Evolutionary conservation across 1,284 basidiomycete genomes (phyloP).

Genomic region (Fomitiporia mediterranea): DNA sequence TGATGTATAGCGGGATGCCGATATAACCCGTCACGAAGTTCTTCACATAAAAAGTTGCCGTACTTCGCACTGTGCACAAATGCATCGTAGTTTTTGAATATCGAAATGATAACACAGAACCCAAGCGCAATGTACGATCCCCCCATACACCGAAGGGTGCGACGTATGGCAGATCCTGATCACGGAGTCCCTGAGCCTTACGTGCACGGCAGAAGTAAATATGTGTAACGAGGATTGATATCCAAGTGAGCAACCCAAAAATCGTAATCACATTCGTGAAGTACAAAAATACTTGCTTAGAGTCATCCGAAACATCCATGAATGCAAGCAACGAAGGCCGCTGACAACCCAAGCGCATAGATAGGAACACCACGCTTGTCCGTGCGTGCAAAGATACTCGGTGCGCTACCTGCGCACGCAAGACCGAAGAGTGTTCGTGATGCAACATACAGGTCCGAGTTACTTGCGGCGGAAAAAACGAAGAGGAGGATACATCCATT

Average conservation of each 20-base stretch:
- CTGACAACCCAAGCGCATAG: conserved; percentile 45
- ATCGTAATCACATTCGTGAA: conserved; percentile 68
- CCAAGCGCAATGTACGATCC: conserved; percentile 60
- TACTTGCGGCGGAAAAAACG: conserved; percentile 23
- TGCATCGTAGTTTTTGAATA: conserved; percentile 71
- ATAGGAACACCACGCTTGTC: conserved; percentile 38
- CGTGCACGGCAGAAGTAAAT: conserved; percentile 36
- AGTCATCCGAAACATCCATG: conserved; percentile 46
- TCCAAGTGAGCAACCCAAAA: conserved; percentile 71
- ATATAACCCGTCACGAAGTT: conserved; percentile 17
- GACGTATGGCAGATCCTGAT: conserved; percentile 63
- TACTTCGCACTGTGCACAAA: conserved; percentile 27
- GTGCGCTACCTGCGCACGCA: conserved; percentile 46
- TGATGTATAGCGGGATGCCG: conserved; percentile 15
- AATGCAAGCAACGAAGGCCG: conserved; percentile 54
- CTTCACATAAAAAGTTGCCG: conserved; percentile 13
- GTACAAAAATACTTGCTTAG: conserved; percentile 55
- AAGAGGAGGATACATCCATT: conserved; percentile 34
- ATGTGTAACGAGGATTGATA: conserved; percentile 65
- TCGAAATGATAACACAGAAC: conserved; percentile 52
- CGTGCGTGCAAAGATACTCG: conserved; percentile 42
- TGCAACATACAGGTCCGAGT: conserved; percentile 24
- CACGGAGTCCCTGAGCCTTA: conserved; percentile 54
- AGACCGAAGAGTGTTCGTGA: conserved; percentile 46
- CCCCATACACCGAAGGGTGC: conserved; percentile 63